A percentile compares a stretch with the other conserved stretches of the same genome.
phyloP scores from a whole-genome alignment of 1,139 yeast genomes.

The Taphrina confusa region DNA sequence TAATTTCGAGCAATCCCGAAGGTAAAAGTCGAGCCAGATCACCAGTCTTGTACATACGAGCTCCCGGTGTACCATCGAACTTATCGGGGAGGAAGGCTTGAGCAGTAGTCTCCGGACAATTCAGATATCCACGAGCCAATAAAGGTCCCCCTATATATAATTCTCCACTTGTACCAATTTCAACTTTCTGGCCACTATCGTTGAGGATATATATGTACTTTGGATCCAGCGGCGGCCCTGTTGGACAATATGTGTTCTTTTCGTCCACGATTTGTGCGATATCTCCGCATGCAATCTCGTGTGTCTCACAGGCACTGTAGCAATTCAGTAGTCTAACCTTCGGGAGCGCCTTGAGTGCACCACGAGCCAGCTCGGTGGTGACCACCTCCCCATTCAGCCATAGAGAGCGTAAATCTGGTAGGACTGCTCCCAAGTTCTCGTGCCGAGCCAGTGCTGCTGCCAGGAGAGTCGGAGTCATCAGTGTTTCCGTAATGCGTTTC shows the following conservation, averaged over 20 bases:
- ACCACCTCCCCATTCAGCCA: constrained; percentile 31
- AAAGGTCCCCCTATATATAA: constrained; percentile 42
- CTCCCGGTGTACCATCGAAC: constrained; percentile 26
- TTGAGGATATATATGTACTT: constrained; percentile 12
- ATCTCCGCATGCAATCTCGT: constrained; percentile 29
- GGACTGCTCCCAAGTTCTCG: background rate
- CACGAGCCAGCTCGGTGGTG: constrained; percentile 21
- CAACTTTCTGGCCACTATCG: constrained; percentile 16
- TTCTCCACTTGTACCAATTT: constrained; percentile 38
- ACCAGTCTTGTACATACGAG: constrained; percentile 41
- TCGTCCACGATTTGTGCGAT: constrained; percentile 13
- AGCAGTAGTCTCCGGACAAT: constrained; percentile 38
- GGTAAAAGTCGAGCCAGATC: constrained; percentile 41
- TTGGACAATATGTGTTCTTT: constrained; percentile 6
- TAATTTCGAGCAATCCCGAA: constrained; percentile 39
- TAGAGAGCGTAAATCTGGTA: constrained; percentile 16
- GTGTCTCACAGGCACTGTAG: constrained; percentile 29
- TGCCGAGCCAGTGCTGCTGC: constrained; percentile 12
- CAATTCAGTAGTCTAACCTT: constrained; percentile 20
- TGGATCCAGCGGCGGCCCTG: constrained; percentile 25
- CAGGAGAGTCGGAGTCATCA: constrained; percentile 23
- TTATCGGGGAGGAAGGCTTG: constrained; percentile 36
- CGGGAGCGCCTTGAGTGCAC: constrained; percentile 12
- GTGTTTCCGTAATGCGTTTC: constrained; percentile 15
- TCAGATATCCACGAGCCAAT: constrained; percentile 40